phyloP scores from a whole-genome alignment of 768 basidiomycete genomes.

The Neoboletus brunneissimus region DNA sequence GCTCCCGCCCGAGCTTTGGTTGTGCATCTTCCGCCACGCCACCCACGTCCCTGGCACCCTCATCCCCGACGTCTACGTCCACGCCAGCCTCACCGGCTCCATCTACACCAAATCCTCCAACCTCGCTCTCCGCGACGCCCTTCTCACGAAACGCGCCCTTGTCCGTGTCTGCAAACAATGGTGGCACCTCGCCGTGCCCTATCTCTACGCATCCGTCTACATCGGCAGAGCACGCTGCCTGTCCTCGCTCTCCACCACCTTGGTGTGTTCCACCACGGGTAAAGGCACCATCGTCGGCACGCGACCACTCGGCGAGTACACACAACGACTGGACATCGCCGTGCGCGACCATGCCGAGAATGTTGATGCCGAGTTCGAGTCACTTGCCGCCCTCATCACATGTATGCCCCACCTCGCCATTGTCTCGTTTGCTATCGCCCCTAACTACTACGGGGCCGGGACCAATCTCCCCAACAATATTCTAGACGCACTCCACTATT shows the following conservation, averaged over 20 bases:
- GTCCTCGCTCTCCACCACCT: constrained; percentile 14
- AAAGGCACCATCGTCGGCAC: constrained; percentile 8
- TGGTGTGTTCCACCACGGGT: constrained; percentile 11
- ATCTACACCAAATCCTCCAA: constrained; percentile 1
- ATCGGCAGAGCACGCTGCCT: constrained; percentile 19
- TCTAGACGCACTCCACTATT: constrained; percentile 14
- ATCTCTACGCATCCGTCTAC: constrained; percentile 26
- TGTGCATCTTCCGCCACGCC: constrained; percentile 21
- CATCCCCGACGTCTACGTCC: constrained; percentile 24
- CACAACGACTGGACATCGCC: constrained; percentile 26
- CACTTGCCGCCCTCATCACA: constrained; percentile 11
- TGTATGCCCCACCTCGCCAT: constrained; percentile 21
- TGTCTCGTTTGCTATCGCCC: constrained; percentile 14
- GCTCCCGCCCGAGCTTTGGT: constrained; percentile 28
- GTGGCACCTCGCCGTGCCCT: constrained; percentile 25
- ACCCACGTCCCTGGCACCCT: constrained; percentile 19
- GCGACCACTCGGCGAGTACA: constrained; percentile 21
- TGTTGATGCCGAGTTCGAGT: not conserved
- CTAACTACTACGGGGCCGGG: not conserved
- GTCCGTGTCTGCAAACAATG: constrained; percentile 31
- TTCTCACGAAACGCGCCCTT: constrained; percentile 26
- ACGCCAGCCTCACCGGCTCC: constrained; percentile 10
- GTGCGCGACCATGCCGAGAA: constrained; percentile 14
- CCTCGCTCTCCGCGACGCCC: constrained; percentile 11
- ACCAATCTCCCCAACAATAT: constrained; percentile 1